Evolutionary conservation across 441 rosid species (phyloP).

Genomic region (Populus hybrid): DNA sequence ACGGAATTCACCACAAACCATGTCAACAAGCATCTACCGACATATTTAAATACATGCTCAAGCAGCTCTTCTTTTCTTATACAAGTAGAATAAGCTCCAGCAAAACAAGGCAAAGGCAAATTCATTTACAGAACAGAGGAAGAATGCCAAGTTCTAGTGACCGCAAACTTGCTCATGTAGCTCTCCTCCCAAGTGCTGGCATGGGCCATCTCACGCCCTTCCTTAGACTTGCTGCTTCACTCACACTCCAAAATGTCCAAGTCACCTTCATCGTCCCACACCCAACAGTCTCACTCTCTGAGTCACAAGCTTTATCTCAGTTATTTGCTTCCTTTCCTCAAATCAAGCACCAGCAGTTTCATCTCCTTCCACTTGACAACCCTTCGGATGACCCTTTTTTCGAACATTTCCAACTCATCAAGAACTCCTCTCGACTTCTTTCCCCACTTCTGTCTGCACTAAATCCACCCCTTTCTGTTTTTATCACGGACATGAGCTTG

Average conservation of each 20-base stretch:
- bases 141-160: constrained; percentile 8
- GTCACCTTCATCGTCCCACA: constrained; percentile 33
- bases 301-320: constrained; percentile 19
- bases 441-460: no score
- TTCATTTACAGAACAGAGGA: not conserved
- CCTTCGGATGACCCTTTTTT: no score
- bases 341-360: no score
- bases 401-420: no score
- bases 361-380: no score
- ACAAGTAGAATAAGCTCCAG: not conserved
- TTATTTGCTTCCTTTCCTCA: constrained; percentile 21
- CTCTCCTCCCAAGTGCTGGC: constrained; percentile 38
- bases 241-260: constrained; percentile 15
- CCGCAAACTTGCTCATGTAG: constrained; percentile 19
- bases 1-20: no score
- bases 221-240: constrained; percentile 34
- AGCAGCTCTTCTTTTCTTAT: not conserved
- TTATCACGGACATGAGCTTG: no score
- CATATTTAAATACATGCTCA: not conserved
- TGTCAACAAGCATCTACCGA: no score
- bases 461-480: no score
- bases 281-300: constrained; percentile 34
- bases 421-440: no score
- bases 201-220: constrained; percentile 46
- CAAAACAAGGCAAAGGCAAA: not conserved